Evolutionary conservation across 345 rosid species (phyloP).

Genomic region (Kernera saxatilis): DNA sequence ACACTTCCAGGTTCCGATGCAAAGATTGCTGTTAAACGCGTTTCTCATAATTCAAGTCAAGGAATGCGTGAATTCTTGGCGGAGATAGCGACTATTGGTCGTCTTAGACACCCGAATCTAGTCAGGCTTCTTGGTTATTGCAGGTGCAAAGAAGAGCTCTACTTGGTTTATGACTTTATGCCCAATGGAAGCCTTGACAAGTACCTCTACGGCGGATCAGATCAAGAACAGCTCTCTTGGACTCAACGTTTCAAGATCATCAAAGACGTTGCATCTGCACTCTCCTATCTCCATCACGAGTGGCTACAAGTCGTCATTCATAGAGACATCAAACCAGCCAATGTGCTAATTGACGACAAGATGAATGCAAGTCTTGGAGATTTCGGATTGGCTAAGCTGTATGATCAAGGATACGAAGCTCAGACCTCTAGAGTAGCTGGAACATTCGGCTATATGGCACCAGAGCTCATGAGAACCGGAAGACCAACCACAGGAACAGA

Average conservation of each 20-base stretch:
- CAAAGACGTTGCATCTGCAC: slow-evolving; percentile 41
- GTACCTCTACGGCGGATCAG: slow-evolving; percentile 17
- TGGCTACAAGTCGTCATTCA: slow-evolving; percentile 51
- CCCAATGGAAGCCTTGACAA: slow-evolving; percentile 53
- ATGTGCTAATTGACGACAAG: slow-evolving; percentile 37
- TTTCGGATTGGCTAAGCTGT: slow-evolving; percentile 47
- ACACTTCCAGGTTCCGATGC: slow-evolving; percentile 10
- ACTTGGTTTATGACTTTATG: slow-evolving; percentile 47
- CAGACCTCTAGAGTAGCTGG: slow-evolving; percentile 41
- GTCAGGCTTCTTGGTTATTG: slow-evolving; percentile 50
- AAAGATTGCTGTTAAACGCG: slow-evolving; percentile 32
- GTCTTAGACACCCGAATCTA: slow-evolving; percentile 39
- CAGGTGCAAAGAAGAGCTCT: slow-evolving; percentile 37
- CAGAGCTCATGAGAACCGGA: slow-evolving; percentile 49
- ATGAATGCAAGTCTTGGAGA: slow-evolving; percentile 44
- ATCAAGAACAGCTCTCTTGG: slow-evolving; percentile 40
- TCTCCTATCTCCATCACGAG: slow-evolving; percentile 47
- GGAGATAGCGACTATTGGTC: slow-evolving; percentile 34
- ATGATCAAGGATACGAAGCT: slow-evolving; percentile 41
- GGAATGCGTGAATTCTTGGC: slow-evolving; percentile 35
- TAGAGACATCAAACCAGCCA: slow-evolving; percentile 53
- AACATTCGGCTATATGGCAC: slow-evolving; percentile 51
- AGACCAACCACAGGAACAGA: slow-evolving; percentile 47
- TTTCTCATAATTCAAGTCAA: slow-evolving; percentile 29
- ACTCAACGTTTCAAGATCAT: slow-evolving; percentile 44